These are phyloP conservation scores for Fraxinus americana DNA, from an alignment of 257 asterid genomes.

Conservation along the genomic window DNA sequence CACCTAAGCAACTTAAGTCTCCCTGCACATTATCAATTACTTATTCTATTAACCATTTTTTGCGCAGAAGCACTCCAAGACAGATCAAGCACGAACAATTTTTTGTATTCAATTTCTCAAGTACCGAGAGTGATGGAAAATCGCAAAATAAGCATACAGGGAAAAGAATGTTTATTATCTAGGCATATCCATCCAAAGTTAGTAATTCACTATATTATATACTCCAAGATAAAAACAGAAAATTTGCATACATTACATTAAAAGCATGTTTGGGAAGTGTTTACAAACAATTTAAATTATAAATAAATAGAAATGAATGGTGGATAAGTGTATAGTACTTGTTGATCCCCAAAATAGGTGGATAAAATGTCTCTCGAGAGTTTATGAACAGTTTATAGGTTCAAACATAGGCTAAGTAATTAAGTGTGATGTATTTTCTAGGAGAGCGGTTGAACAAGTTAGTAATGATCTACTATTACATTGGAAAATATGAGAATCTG, in stretches of 20 bases:
- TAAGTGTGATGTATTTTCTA: neutral
- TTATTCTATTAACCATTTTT: neutral
- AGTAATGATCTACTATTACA: neutral
- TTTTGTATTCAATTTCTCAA: slow-evolving; percentile 1
- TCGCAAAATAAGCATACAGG: neutral
- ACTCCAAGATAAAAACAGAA: no score
- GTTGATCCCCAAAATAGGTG: no score
- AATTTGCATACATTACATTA: no score
- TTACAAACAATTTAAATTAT: no score
- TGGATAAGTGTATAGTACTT: no score
- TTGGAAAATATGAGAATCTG: neutral
- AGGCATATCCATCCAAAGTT: neutral
- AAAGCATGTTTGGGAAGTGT: no score
- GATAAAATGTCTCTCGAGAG: no score
- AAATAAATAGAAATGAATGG: no score
- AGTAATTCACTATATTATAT: no score
- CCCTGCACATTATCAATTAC: slow-evolving; percentile 52
- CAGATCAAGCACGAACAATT: slow-evolving; percentile 6
- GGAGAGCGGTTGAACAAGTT: neutral
- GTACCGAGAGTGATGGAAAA: neutral
- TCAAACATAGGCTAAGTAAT: no score
- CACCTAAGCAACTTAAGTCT: slow-evolving; percentile 53
- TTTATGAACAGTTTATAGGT: no score
- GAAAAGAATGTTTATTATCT: neutral
- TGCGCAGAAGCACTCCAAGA: neutral